Conservation (phyloP, 2,329 filamentous ascomycete genomes). For the Ilyonectria destructans region DNA sequence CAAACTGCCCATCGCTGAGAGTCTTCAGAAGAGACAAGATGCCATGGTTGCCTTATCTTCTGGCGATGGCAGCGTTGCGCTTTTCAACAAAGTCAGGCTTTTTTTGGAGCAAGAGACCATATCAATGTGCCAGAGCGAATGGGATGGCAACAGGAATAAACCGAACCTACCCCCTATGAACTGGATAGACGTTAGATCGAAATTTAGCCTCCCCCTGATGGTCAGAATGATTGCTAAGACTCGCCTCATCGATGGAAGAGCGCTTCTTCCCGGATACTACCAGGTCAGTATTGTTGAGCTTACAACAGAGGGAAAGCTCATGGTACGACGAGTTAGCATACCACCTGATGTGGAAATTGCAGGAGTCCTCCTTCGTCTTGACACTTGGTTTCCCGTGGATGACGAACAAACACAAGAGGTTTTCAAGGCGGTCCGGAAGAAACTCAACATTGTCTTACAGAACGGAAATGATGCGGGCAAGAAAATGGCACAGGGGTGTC, state of each 20-base stretch:
- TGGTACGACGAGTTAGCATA: constrained; percentile 29
- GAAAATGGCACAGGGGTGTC: constrained; percentile 14
- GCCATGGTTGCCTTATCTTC: constrained; percentile 24
- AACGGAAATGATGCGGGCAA: constrained; percentile 24
- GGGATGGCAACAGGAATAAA: constrained; percentile 33
- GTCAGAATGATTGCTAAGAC: constrained; percentile 40
- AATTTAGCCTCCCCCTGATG: constrained; percentile 16
- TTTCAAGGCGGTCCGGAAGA: constrained; percentile 29
- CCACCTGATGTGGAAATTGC: constrained; percentile 24
- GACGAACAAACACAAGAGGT: constrained; percentile 23
- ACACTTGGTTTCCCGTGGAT: constrained; percentile 38
- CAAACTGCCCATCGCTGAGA: constrained; percentile 28
- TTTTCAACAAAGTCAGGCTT: constrained; percentile 6
- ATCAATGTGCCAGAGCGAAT: constrained; percentile 36
- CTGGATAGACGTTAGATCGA: constrained; percentile 34
- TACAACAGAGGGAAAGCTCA: constrained; percentile 34
- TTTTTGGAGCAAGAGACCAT: constrained; percentile 38
- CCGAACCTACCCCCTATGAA: constrained; percentile 15
- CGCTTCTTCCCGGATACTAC: constrained; percentile 40
- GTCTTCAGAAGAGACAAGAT: constrained; percentile 21
- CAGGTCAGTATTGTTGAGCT: constrained; percentile 39
- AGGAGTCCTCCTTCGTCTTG: constrained; percentile 35
- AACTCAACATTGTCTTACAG: constrained; percentile 10
- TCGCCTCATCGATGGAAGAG: constrained; percentile 38
- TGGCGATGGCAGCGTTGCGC: neutral